Percentiles rank a stretch among this genome's conserved stretches.
These are phyloP conservation scores for Hypoxylon sp. DNA, from an alignment of 2,329 filamentous ascomycete genomes.

Conservation along the genomic window DNA sequence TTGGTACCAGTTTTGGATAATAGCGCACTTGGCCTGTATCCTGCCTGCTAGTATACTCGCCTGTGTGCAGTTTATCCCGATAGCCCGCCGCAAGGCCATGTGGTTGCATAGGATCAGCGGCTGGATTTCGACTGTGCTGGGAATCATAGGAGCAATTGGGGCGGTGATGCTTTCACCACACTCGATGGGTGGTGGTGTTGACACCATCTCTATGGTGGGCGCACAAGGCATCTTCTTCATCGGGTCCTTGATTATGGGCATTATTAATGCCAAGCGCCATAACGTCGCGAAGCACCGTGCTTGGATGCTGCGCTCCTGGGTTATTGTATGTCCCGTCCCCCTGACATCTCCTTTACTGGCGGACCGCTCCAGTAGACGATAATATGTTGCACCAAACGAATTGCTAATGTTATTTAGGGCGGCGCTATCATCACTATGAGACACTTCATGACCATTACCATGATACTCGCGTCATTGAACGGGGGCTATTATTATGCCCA, in stretches of 20 bases:
- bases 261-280: conserved; percentile 70
- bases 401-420: conserved; percentile 54
- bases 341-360: neutral
- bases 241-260: conserved; percentile 61
- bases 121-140: conserved; percentile 67
- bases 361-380: neutral
- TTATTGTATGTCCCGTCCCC: conserved; percentile 59
- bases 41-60: conserved; percentile 62
- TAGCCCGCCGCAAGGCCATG: conserved; percentile 62
- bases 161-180: conserved; percentile 67
- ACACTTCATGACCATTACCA: conserved; percentile 61
- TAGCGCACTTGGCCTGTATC: conserved; percentile 62
- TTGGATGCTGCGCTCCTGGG: conserved; percentile 73
- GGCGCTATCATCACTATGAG: conserved; percentile 67
- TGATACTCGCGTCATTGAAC: conserved; percentile 37
- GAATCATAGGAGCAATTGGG: conserved; percentile 62
- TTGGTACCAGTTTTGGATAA: conserved; percentile 58
- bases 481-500: conserved; percentile 50
- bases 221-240: conserved; percentile 63
- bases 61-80: conserved; percentile 65
- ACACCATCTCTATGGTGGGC: conserved; percentile 63
- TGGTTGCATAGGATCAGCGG: conserved; percentile 73
- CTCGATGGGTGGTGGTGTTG: conserved; percentile 68
- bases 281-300: conserved; percentile 75
- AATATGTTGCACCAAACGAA: neutral